These are phyloP conservation scores for Ophiognomonia clavigignenti-juglandacearum DNA, from an alignment of 2,329 filamentous ascomycete genomes.

Conservation along the genomic window DNA sequence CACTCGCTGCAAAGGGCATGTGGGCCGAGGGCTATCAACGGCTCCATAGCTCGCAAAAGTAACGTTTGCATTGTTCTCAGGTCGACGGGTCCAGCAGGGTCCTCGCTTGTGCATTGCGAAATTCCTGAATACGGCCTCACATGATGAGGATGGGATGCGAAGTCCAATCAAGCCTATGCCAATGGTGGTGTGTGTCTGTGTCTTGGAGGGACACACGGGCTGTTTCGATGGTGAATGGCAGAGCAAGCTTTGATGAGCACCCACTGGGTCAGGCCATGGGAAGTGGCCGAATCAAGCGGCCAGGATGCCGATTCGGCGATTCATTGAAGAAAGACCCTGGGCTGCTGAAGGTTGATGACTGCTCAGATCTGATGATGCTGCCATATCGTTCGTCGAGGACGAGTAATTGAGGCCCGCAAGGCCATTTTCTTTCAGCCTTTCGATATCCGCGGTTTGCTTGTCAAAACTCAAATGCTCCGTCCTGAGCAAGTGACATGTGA, in stretches of 20 bases:
- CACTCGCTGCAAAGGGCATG: slow-evolving; percentile 5
- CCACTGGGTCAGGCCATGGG: slow-evolving; percentile 6
- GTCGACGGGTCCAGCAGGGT: too few species aligned
- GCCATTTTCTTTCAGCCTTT: background rate
- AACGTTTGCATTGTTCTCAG: too few species aligned
- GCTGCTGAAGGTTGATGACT: background rate
- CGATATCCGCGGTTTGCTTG: too few species aligned
- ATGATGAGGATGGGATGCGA: slow-evolving; percentile 21
- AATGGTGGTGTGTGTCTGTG: slow-evolving; percentile 17
- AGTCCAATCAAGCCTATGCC: slow-evolving; percentile 11
- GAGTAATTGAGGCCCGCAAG: slow-evolving; percentile 2
- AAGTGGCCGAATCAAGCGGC: slow-evolving; percentile 9
- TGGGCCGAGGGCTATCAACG: slow-evolving; percentile 10
- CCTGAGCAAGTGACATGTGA: too few species aligned
- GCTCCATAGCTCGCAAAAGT: too few species aligned
- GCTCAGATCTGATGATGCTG: slow-evolving; percentile 6
- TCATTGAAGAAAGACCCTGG: background rate
- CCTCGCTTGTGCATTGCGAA: too few species aligned
- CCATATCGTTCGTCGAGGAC: background rate
- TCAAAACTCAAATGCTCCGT: too few species aligned
- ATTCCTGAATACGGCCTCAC: slow-evolving; percentile 16
- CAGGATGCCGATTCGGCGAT: slow-evolving; percentile 1
- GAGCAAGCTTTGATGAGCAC: slow-evolving; percentile 6
- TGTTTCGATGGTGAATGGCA: slow-evolving; percentile 14
- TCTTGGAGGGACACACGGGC: slow-evolving; percentile 3